Base-by-base conservation (phyloP, 768 basidiomycete genomes). In the Pleurotus tuber-regium region DNA sequence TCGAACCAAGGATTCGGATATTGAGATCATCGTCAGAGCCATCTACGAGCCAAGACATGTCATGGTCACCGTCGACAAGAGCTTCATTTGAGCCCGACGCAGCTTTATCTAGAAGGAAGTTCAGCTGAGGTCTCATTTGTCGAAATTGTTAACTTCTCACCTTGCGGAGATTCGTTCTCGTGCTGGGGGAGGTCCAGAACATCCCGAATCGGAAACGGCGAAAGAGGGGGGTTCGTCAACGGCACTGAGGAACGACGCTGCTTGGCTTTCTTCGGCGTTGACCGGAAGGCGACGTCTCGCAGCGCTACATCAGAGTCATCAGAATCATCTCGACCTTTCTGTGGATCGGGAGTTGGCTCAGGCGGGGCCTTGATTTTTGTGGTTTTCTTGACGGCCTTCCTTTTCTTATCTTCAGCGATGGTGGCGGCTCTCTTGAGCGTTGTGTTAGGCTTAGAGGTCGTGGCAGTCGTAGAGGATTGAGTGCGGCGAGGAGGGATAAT, bases 11-110 rank as follows among this genome's bases (percentile, higher is more conserved):
- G 31, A 84, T 76, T 52, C 75, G 71, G 56, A 84, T 68, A 38
- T 73, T 70, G 8, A 70, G 72, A 39, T 85, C 84, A 46, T 86
- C 84, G 51, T 83, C 84, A 11, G 46, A 48, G 21, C 82, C 73
- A 31, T 79, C 83, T 8, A 87, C 63, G 18, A 89, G 68, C 86
- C 85, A 87, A 2, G 79, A 76, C 68, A 87, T 83, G 57, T 74
- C 74, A 14, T 49, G 54, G 11, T 59, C 53, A 26, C 58, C 50
- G 33, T 47, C 52, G 56, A 59, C 16, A 57, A 47, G 7, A 24
- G 25, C 42, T 50, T 66, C 63, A 36, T 69, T 70, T 36, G 69
- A 61, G 11, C 65, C 62, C 4, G 60, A 28, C 25, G 33, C 24
- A 43, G n/a, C n/a, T n/a, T n/a, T n/a, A n/a, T n/a, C n/a, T n/a